Evolutionary conservation across 306 rosid species (phyloP).

Genomic region (Mimosa pudica): DNA sequence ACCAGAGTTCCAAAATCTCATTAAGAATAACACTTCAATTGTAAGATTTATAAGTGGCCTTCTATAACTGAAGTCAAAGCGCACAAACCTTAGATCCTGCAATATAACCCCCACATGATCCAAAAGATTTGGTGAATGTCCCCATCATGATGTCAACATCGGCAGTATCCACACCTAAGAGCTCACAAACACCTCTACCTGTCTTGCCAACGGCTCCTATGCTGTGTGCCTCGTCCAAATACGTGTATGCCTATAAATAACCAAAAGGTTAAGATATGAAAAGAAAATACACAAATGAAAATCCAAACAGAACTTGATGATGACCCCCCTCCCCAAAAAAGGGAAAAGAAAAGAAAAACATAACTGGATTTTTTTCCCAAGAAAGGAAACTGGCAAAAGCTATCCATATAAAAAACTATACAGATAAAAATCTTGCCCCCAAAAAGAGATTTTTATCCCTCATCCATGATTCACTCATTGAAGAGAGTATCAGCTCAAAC

Average conservation of each 20-base stretch:
- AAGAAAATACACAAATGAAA: too few relatives aligned
- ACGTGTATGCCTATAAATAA: constrained; percentile 63
- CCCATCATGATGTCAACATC: constrained; percentile 96
- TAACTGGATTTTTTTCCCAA: neutral
- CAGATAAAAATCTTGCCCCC: neutral
- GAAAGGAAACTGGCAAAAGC: constrained; percentile 29
- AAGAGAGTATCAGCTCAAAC: neutral
- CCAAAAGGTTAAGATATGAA: constrained; percentile 7
- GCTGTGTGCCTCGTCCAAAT: constrained; percentile 97
- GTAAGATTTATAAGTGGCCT: neutral
- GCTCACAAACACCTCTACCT: constrained; percentile 72
- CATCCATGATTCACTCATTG: neutral
- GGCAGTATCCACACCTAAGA: constrained; percentile 82
- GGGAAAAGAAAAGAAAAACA: neutral
- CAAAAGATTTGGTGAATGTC: constrained; percentile 93
- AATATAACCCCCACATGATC: constrained; percentile 94
- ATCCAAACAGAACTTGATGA: too few relatives aligned
- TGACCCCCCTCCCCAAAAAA: too few relatives aligned
- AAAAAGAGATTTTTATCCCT: neutral
- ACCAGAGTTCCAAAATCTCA: constrained; percentile 24
- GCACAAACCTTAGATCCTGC: constrained; percentile 80
- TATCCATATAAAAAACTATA: neutral
- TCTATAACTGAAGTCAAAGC: neutral
- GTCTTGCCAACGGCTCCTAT: constrained; percentile 93
- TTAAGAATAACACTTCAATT: constrained; percentile 20